A percentile compares a stretch with the other conserved stretches of the same genome.
phyloP scores from a whole-genome alignment of 2,329 filamentous ascomycete genomes.

The Macrophomina phaseolina region DNA sequence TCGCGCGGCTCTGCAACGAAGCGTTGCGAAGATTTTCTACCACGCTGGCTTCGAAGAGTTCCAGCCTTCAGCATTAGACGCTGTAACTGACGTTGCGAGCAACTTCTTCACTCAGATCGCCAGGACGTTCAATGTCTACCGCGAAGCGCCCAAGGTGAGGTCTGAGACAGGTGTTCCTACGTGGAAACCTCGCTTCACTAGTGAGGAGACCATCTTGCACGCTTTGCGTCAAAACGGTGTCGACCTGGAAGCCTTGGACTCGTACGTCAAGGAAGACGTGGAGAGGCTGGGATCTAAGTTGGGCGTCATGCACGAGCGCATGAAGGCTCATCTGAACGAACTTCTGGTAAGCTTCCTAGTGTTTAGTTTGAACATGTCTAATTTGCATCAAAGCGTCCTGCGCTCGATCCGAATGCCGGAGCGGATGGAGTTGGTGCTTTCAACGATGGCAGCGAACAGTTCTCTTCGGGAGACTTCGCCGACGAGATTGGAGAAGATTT shows the following conservation, averaged over 20 bases:
- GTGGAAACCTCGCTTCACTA: conserved; percentile 73
- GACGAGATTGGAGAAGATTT: conserved; percentile 98
- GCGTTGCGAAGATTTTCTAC: conserved; percentile 93
- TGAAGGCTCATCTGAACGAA: conserved; percentile 92
- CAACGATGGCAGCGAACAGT: conserved; percentile 96
- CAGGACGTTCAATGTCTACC: conserved; percentile 79
- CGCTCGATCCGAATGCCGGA: conserved; percentile 74
- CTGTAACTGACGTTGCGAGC: conserved; percentile 84
- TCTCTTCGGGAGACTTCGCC: conserved; percentile 94
- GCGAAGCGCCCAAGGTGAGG: conserved; percentile 78
- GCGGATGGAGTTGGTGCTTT: conserved; percentile 89
- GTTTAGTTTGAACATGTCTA: conserved; percentile 30
- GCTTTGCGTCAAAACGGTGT: conserved; percentile 83
- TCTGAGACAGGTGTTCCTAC: conserved; percentile 49
- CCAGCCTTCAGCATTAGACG: conserved; percentile 90
- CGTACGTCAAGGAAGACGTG: conserved; percentile 91
- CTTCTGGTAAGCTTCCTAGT: conserved; percentile 62
- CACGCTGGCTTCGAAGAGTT: conserved; percentile 97
- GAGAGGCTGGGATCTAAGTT: conserved; percentile 83
- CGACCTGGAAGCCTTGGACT: conserved; percentile 80
- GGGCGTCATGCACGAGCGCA: conserved; percentile 84
- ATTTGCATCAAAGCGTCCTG: conserved; percentile 67
- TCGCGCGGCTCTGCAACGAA: conserved; percentile 83
- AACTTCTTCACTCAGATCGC: conserved; percentile 89
- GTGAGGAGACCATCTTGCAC: conserved; percentile 87